Conservation (phyloP, 441 rosid genomes). For the Pelargonium citronellum region DNA sequence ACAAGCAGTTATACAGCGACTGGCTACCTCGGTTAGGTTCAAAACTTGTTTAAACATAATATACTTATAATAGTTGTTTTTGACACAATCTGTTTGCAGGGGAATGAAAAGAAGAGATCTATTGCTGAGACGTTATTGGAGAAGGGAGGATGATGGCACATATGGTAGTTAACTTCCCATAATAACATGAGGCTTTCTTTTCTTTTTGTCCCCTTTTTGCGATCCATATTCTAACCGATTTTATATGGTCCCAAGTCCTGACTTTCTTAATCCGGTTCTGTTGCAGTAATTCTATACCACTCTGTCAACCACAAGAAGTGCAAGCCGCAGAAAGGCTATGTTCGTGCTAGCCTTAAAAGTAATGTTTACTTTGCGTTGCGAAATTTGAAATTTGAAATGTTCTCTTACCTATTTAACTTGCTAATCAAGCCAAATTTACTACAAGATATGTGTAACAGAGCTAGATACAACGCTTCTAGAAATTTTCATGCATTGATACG, state of each 20-base stretch:
- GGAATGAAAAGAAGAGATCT: constrained; percentile 80
- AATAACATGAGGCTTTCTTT: neutral
- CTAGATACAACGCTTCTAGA: too few species aligned
- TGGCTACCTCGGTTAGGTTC: constrained; percentile 71
- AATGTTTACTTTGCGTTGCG: constrained; percentile 41
- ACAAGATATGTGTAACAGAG: neutral
- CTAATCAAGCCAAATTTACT: constrained; percentile 12
- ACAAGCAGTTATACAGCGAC: constrained; percentile 54
- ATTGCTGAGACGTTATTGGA: constrained; percentile 78
- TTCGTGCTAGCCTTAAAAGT: constrained; percentile 91
- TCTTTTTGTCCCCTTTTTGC: neutral
- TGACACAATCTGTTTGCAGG: constrained; percentile 30
- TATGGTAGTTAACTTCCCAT: constrained; percentile 44
- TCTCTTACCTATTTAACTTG: constrained; percentile 3
- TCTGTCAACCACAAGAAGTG: constrained; percentile 81
- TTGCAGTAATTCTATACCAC: constrained; percentile 75
- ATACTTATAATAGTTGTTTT: neutral
- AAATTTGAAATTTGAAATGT: constrained; percentile 12
- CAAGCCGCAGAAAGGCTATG: constrained; percentile 57
- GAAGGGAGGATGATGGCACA: constrained; percentile 95
- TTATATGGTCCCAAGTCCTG: too few species aligned
- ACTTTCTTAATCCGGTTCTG: constrained; percentile 14
- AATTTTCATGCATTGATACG: too few species aligned
- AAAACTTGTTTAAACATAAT: neutral
- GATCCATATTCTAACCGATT: neutral